A percentile compares a stretch with the other conserved stretches of the same genome.
These are phyloP conservation scores for Fusarium succisae DNA, from an alignment of 2,329 filamentous ascomycete genomes.

Conservation along the genomic window DNA sequence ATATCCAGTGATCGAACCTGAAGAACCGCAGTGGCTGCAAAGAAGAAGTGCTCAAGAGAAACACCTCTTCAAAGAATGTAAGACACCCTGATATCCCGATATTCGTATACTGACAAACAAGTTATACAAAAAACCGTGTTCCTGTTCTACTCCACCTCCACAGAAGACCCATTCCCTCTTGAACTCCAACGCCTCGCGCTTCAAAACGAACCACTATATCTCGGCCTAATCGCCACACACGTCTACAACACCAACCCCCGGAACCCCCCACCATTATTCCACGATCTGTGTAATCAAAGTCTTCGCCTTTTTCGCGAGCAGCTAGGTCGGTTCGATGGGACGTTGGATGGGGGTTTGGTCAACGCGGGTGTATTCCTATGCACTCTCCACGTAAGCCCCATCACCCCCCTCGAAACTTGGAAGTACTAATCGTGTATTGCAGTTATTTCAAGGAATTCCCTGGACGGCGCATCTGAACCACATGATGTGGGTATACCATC, in stretches of 20 bases:
- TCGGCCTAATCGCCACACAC: conserved; percentile 18
- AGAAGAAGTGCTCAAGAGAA: neutral
- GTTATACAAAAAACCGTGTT: conserved; percentile 20
- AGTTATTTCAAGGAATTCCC: conserved; percentile 30
- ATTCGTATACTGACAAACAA: neutral
- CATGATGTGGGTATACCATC: conserved; percentile 29
- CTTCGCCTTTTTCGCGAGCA: conserved; percentile 20
- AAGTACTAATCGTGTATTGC: too few relatives aligned
- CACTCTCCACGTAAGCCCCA: conserved; percentile 16
- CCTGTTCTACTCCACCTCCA: conserved; percentile 19
- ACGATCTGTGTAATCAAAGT: conserved; percentile 18
- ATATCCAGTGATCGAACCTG: neutral
- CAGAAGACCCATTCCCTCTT: conserved; percentile 4
- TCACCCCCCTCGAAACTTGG: too few relatives aligned
- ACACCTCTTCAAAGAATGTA: conserved; percentile 6
- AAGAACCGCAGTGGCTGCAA: neutral
- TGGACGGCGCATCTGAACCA: conserved; percentile 26
- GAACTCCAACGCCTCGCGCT: conserved; percentile 1
- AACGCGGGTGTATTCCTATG: conserved; percentile 22
- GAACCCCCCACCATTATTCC: neutral
- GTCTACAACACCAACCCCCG: conserved; percentile 14
- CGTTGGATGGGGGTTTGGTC: conserved; percentile 3
- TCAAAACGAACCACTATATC: conserved; percentile 16
- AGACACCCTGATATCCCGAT: too few relatives aligned
- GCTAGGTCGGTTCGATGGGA: conserved; percentile 2